A percentile compares a stretch with the other conserved stretches of the same genome.
phyloP scores from a whole-genome alignment of 108 stramenopile species.

The Fragilaria radians region DNA sequence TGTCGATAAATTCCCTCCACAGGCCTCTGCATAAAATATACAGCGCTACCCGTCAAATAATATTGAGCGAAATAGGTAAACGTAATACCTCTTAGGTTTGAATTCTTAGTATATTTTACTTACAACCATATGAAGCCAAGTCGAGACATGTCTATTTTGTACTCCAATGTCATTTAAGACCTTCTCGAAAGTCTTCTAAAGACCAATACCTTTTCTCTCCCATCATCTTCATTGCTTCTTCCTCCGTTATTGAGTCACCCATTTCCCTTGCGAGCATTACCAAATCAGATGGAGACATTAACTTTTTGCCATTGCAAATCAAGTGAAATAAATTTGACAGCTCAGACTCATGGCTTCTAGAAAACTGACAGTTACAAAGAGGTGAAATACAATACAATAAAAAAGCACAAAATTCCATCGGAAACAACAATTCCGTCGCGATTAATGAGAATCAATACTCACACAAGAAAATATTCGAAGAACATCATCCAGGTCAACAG shows the following conservation, averaged over 20 bases:
- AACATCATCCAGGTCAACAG: conserved; percentile 3
- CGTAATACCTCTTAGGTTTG: too few species aligned
- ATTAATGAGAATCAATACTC: background rate
- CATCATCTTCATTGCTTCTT: background rate
- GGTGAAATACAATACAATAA: background rate
- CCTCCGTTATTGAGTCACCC: conserved; percentile 3
- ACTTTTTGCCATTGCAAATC: conserved; percentile 16
- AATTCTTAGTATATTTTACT: too few species aligned
- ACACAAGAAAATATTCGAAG: background rate
- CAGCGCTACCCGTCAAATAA: too few species aligned
- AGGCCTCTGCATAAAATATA: too few species aligned
- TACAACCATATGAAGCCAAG: too few species aligned
- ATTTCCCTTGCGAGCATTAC: conserved; percentile 5
- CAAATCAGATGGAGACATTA: conserved; percentile 8
- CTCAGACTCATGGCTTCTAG: background rate
- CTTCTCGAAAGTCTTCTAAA: background rate
- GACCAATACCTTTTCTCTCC: background rate
- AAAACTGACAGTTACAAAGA: background rate
- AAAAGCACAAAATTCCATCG: background rate
- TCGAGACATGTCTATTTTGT: too few species aligned
- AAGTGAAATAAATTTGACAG: conserved; percentile 6
- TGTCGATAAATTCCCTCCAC: too few species aligned
- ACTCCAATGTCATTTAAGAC: too few species aligned
- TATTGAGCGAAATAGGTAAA: too few species aligned
- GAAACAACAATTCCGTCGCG: background rate